Evolutionary conservation across 148 eudicot species (phyloP), one percentile per base, ranked within the genome.

Genomic region (Persicaria tinctoria): DNA sequence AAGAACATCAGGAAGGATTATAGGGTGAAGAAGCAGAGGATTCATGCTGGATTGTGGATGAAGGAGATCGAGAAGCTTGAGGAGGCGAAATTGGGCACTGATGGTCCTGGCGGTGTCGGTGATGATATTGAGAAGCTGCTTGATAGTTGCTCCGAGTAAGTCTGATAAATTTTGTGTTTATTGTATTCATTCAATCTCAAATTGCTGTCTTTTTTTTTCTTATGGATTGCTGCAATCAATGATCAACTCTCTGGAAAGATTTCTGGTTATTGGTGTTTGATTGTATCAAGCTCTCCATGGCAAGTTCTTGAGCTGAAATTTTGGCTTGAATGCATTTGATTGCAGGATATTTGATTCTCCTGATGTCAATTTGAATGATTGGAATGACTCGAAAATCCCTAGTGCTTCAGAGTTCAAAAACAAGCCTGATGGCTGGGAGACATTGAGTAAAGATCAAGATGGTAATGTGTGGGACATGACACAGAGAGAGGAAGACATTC

Each of bases 361-460:
- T 75, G 82, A 78, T 73, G 69, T 79, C 27, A 89, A 87, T 78
- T 70, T 86, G 76, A 86, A 74, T 76, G 78, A 86, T 70, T 32
- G 41, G 41, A 32, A 32, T 41, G 70, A 66, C 70, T 63, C 88
- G 4, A 86, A 86, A 80, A 76, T 75, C 23, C 81, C 87, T 16
- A 80, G 88, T 76, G 74, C 86, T 38, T 80, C 86, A 3, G 96
- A 92, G 83, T 82, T 87, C 9, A 95, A 88, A 79, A 92, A 89
- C 78, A 90, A 82, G 82, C 99, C 99, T 46, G 96, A 95, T 84
- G 99, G 99, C 59, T 95, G 99, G 99, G 99, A 95, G 84, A 84
- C 99, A 75, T 86, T 85, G 53, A 75, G 92, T 51, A 95, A 89
- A 81, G 78, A 82, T 62, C 86, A 83, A 70, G 98, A 95, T 84